Base-by-base conservation (phyloP, 2,329 filamentous ascomycete species). In the Pseudogymnoascus sp. region DNA sequence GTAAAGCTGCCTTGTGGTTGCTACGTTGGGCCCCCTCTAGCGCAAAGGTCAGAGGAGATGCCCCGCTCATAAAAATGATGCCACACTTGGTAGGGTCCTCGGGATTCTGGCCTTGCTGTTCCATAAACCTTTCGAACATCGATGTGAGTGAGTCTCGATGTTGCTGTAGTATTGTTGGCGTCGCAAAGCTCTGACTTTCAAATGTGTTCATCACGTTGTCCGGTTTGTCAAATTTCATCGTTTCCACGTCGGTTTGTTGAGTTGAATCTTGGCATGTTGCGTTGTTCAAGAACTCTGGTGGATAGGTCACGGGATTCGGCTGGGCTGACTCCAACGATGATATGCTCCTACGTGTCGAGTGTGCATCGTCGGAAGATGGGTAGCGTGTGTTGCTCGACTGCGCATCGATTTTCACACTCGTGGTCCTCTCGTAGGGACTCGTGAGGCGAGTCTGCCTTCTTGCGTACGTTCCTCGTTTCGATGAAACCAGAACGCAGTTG, bases 61-160 rank as follows among this genome's bases (percentile, higher is more conserved):
- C 33, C 33, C 33, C 33, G 33, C 33, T 35, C 33, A 63, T 59
- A 35, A 63, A 63, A n/a, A 63, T 63, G 25, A 63, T 37, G 47
- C 62, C 62, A 38, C 47, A 56, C 10, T 25, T 31, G 25, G 50
- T 63, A 18, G 47, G 16, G 23, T 63, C 62, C 25, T 63, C 62
- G 21, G 50, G n/a, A 23, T 40, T 63, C 42, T 63, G 62, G 50
- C 62, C 37, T 37, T 60, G 62, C 31, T 60, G 62, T 40, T 63
- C 62, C 44, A 63, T 31, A 60, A 63, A 63, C 28, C 62, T 60
- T 31, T 63, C 62, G 38, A 63, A 63, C 62, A 63, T 63, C n/a
- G 62, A 35, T 38, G 44, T 63, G 5, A 60, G 50, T 18, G 62
- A 63, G 33, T 63, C 62, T 63, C 50, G 62, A 59, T 63, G 47